phyloP scores from a whole-genome alignment of 2,329 filamentous ascomycete genomes.

The Monilinia aucupariae region DNA sequence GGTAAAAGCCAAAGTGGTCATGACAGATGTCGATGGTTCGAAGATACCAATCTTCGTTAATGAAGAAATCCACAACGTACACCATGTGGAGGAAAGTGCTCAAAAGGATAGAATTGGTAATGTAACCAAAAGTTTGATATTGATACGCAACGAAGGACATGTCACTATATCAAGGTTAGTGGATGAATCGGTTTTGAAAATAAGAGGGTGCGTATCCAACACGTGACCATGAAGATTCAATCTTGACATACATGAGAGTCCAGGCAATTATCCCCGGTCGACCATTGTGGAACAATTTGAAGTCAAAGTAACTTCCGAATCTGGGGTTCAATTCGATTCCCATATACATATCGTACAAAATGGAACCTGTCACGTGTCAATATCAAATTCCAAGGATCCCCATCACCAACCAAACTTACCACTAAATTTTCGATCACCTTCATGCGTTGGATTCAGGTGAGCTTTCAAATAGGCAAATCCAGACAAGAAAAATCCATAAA shows the following conservation, averaged over 20 bases:
- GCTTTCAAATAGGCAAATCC: conserved; percentile 39
- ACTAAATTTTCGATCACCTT: conserved; percentile 41
- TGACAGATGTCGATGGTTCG: conserved; percentile 41
- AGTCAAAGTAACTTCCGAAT: conserved; percentile 40
- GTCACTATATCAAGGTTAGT: conserved; percentile 32
- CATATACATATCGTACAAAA: conserved; percentile 43
- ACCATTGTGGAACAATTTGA: conserved; percentile 45
- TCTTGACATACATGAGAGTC: conserved; percentile 40
- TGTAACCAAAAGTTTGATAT: conserved; percentile 39
- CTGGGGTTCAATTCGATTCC: conserved; percentile 44
- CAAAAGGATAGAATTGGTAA: conserved; percentile 41
- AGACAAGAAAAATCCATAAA: conserved; percentile 35
- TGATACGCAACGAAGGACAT: conserved; percentile 40
- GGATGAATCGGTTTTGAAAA: background rate
- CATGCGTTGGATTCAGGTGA: conserved; percentile 38
- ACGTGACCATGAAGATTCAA: background rate
- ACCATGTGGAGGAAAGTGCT: conserved; percentile 41
- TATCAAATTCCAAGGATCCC: background rate
- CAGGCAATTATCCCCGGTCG: conserved; percentile 44
- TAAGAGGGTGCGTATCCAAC: conserved; percentile 5
- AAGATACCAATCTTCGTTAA: conserved; percentile 46
- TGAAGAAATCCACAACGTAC: conserved; percentile 46
- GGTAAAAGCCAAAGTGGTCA: conserved; percentile 41
- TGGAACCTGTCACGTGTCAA: conserved; percentile 33
- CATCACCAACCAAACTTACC: conserved; percentile 26